Percentiles rank a stretch among this genome's conserved stretches.
Conservation (phyloP, 1,284 basidiomycete genomes). For the Exobasidium cylindrosporum region DNA sequence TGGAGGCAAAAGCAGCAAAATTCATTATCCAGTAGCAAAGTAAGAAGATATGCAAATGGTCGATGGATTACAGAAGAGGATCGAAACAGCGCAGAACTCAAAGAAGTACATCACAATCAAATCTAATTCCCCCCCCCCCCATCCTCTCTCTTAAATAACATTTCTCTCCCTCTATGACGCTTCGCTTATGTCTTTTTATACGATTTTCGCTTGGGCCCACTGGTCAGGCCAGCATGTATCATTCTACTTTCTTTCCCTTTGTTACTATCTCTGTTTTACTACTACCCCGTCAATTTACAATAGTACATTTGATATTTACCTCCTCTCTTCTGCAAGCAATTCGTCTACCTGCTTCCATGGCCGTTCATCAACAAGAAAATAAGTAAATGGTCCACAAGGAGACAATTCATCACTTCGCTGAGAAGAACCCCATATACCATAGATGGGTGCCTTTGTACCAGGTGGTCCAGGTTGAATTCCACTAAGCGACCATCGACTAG, state of each 20-base stretch:
- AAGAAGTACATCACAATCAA: neutral
- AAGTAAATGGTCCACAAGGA: slow-evolving; percentile 10
- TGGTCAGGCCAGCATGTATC: too few species aligned
- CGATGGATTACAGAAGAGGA: neutral
- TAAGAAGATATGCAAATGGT: neutral
- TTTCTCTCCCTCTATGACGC: neutral
- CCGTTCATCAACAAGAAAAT: slow-evolving; percentile 2
- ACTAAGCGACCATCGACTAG: slow-evolving; percentile 9
- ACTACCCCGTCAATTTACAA: neutral
- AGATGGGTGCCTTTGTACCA: slow-evolving; percentile 8
- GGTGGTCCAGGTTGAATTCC: slow-evolving; percentile 10
- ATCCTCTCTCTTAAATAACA: too few species aligned
- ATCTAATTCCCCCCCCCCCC: too few species aligned
- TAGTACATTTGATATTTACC: neutral
- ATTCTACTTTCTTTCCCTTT: neutral
- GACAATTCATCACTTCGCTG: neutral
- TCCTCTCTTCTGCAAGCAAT: slow-evolving; percentile 4
- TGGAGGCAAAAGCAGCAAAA: neutral
- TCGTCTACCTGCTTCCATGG: slow-evolving; percentile 2
- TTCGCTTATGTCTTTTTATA: neutral
- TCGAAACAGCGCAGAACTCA: neutral
- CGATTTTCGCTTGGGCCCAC: too few species aligned
- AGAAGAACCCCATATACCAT: slow-evolving; percentile 11
- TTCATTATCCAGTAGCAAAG: neutral
- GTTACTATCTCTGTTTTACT: neutral